Evolutionary conservation across 768 basidiomycete species (phyloP).

Genomic region (Collybiopsis luxurians): DNA sequence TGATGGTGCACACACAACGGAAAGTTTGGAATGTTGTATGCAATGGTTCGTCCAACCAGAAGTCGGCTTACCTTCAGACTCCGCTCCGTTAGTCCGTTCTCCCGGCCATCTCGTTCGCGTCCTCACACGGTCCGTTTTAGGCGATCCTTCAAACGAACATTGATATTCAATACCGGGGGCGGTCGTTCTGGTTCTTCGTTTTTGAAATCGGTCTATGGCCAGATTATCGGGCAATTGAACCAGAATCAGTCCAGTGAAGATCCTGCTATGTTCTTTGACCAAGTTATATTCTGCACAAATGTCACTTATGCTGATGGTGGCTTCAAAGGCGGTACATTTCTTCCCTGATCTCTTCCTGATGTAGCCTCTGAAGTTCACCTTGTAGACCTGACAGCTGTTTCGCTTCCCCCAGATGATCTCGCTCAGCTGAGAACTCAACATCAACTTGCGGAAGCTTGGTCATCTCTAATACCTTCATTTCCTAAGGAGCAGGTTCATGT

Average conservation of each 20-base stretch:
- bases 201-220: conserved; percentile 56
- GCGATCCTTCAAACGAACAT: conserved; percentile 39
- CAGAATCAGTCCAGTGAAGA: conserved; percentile 34
- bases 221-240: conserved; percentile 46
- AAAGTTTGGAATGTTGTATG: conserved; percentile 84
- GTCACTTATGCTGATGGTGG: conserved; percentile 89
- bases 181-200: conserved; percentile 81
- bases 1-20: conserved; percentile 94
- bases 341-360: conserved; percentile 5
- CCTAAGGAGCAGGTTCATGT: conserved; percentile 67
- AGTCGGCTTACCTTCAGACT: conserved; percentile 39
- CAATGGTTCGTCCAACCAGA: conserved; percentile 80
- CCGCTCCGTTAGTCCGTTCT: not conserved
- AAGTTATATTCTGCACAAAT: conserved; percentile 94
- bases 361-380: not conserved
- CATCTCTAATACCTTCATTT: conserved; percentile 56
- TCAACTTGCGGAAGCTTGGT: conserved; percentile 76
- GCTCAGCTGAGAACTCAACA: conserved; percentile 70
- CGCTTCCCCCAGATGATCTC: conserved; percentile 61
- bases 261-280: conserved; percentile 61
- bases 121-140: not conserved
- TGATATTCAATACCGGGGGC: conserved; percentile 94
- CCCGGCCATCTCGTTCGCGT: not conserved
- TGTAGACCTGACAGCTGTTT: conserved; percentile 74
- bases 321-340: conserved; percentile 78